Evolutionary conservation across 208 protist genomes (phyloP).

Genomic region (Crithidia brevicula): DNA sequence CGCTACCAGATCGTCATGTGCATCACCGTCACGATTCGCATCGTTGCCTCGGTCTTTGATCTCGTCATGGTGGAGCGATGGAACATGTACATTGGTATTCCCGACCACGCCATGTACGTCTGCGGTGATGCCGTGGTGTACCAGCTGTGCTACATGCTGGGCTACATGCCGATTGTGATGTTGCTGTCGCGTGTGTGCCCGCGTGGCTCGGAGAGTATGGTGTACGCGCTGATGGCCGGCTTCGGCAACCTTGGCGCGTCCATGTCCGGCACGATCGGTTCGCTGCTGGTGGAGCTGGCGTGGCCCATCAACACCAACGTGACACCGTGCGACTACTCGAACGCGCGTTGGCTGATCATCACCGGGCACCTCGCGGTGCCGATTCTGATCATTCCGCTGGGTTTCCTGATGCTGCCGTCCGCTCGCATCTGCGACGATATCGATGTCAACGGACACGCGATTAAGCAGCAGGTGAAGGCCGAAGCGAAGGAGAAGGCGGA

Average conservation of each 20-base stretch:
- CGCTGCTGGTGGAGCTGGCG: conserved; percentile 52
- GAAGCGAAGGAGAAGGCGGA: conserved; percentile 4
- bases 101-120: conserved; percentile 72
- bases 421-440: conserved; percentile 59
- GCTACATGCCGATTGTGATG: conserved; percentile 74
- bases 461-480: conserved; percentile 25
- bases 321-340: conserved; percentile 68
- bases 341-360: conserved; percentile 61
- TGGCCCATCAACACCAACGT: conserved; percentile 45
- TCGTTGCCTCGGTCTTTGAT: conserved; percentile 60
- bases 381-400: conserved; percentile 59
- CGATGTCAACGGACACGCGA: conserved; percentile 49
- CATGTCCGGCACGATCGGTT: conserved; percentile 44
- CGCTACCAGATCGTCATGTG: conserved; percentile 60
- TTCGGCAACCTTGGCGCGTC: conserved; percentile 72
- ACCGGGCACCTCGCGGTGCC: conserved; percentile 58
- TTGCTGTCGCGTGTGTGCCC: conserved; percentile 82
- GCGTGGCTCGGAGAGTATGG: conserved; percentile 73
- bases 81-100: conserved; percentile 58
- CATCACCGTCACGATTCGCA: conserved; percentile 43
- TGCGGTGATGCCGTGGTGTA: conserved; percentile 66
- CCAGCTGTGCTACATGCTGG: conserved; percentile 63
- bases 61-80: conserved; percentile 76
- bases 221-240: conserved; percentile 80
- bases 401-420: conserved; percentile 63